phyloP scores from a whole-genome alignment of 208 protist genomes.

The Porcisia hertigi region DNA sequence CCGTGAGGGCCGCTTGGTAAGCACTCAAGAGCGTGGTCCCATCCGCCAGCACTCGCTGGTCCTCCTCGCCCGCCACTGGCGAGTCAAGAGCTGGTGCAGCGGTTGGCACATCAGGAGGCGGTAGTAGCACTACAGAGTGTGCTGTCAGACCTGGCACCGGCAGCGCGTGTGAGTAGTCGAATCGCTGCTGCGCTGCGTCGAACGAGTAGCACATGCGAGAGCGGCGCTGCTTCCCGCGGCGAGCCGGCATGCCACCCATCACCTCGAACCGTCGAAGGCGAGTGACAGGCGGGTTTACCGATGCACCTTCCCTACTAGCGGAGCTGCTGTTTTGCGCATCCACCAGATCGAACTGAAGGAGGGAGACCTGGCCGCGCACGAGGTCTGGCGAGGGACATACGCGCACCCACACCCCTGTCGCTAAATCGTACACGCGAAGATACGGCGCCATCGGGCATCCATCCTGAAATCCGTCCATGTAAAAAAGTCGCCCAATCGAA shows the following conservation, averaged over 20 bases:
- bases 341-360: slow-evolving; percentile 23
- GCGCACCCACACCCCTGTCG: slow-evolving; percentile 42
- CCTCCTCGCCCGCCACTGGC: not conserved
- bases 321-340: not conserved
- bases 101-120: not conserved
- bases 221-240: slow-evolving; percentile 41
- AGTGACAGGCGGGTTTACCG: not conserved
- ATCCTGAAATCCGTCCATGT: slow-evolving; percentile 55
- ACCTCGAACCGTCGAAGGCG: slow-evolving; percentile 45
- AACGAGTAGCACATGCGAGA: slow-evolving; percentile 52
- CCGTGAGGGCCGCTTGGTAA: slow-evolving; percentile 2
- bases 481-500: slow-evolving; percentile 41
- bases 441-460: slow-evolving; percentile 44
- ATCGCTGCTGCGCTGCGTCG: slow-evolving; percentile 32
- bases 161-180: slow-evolving; percentile 41
- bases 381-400: slow-evolving; percentile 51
- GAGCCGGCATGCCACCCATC: slow-evolving; percentile 49
- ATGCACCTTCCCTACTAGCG: not conserved
- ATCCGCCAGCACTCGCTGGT: not conserved
- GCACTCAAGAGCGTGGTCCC: not conserved
- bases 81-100: not conserved
- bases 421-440: slow-evolving; percentile 45
- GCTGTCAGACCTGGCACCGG: slow-evolving; percentile 48
- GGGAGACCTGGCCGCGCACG: slow-evolving; percentile 42
- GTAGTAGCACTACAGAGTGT: slow-evolving; percentile 38